phyloP scores from a whole-genome alignment of 306 rosid genomes.

The Chamaecrista fasciculata region DNA sequence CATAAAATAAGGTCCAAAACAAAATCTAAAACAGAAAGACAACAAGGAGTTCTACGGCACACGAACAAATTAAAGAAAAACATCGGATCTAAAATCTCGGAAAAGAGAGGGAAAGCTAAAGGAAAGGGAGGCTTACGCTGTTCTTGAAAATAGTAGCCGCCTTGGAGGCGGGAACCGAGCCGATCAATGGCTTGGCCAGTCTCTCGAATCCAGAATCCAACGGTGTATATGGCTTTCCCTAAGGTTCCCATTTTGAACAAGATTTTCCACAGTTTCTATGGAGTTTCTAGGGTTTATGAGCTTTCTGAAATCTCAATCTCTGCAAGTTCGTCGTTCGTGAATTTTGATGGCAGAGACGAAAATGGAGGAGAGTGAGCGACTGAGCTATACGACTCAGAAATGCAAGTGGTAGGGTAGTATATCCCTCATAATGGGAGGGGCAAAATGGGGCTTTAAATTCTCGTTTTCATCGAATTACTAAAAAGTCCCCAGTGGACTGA shows the following conservation, averaged over 20 bases:
- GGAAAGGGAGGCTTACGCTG: conserved; percentile 37
- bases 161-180: conserved; percentile 60
- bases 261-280: neutral
- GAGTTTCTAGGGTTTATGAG: conserved; percentile 4
- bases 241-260: conserved; percentile 51
- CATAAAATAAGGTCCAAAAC: neutral
- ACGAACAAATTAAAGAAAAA: neutral
- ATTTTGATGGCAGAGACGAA: neutral
- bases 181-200: conserved; percentile 72
- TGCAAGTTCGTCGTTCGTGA: neutral
- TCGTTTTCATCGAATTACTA: neutral
- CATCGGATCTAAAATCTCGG: neutral
- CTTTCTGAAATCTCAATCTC: neutral
- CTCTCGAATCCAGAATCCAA: conserved; percentile 70
- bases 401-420: conserved; percentile 24
- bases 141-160: conserved; percentile 53
- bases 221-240: conserved; percentile 60
- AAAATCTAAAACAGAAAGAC: neutral
- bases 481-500: neutral
- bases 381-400: neutral
- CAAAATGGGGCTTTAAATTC: conserved; percentile 1
- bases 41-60: neutral
- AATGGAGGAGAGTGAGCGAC: neutral
- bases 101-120: conserved; percentile 14
- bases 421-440: conserved; percentile 21